Conservation (phyloP, 352 stramenopile genomes). For the Globisporangium abappressorium region DNA sequence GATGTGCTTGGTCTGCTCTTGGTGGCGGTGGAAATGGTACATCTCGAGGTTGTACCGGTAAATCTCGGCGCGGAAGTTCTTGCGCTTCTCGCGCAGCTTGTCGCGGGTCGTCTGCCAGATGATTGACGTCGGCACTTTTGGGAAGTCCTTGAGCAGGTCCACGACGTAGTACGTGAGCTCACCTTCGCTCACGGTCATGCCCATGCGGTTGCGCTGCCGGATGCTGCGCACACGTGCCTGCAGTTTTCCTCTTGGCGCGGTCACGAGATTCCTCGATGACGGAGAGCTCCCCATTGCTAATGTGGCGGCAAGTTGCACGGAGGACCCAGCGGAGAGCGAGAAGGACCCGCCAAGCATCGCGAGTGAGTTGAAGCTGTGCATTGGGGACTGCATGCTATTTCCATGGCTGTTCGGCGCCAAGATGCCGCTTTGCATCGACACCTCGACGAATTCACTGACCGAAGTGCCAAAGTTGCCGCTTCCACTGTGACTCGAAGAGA, state of each 20-base stretch:
- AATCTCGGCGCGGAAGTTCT: slow-evolving; percentile 56
- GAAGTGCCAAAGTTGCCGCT: slow-evolving; percentile 4
- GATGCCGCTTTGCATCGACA: slow-evolving; percentile 32
- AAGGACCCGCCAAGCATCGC: background rate
- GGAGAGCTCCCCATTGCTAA: background rate
- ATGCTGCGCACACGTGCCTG: slow-evolving; percentile 30
- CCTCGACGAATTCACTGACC: slow-evolving; percentile 28
- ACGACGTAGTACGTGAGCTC: slow-evolving; percentile 62
- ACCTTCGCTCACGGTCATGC: slow-evolving; percentile 27
- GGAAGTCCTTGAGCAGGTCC: slow-evolving; percentile 59
- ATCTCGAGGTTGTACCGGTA: slow-evolving; percentile 62
- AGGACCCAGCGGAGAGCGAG: slow-evolving; percentile 6
- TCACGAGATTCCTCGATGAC: background rate
- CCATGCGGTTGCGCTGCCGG: slow-evolving; percentile 25
- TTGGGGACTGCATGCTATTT: slow-evolving; percentile 5
- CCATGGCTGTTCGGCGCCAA: slow-evolving; percentile 16
- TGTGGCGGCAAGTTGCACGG: background rate
- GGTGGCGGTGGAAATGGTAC: slow-evolving; percentile 50
- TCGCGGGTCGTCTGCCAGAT: slow-evolving; percentile 48
- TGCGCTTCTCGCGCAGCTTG: slow-evolving; percentile 56
- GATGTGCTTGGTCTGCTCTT: slow-evolving; percentile 45
- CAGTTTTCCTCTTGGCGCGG: slow-evolving; percentile 19
- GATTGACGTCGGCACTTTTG: slow-evolving; percentile 36
- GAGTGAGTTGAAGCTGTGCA: slow-evolving; percentile 1
- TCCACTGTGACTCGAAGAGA: background rate